These are phyloP conservation scores for Colletotrichum tofieldiae DNA, from an alignment of 2,329 filamentous ascomycete species.

Conservation along the genomic window DNA sequence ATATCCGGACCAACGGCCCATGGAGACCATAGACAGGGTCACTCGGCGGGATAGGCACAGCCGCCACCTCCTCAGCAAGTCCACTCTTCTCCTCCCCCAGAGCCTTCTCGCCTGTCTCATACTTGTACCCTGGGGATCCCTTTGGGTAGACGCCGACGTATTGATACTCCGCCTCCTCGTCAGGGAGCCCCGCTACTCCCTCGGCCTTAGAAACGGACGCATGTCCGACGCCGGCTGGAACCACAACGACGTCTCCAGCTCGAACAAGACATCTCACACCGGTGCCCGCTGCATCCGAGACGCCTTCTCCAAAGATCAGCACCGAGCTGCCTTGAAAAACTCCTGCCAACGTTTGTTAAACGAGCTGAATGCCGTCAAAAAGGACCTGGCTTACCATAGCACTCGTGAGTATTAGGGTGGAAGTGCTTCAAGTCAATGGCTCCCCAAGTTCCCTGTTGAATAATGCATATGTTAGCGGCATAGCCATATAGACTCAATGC, in stretches of 20 bases:
- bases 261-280: conserved; percentile 43
- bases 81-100: conserved; percentile 12
- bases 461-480: background rate
- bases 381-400: conserved; percentile 42
- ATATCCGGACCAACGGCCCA: conserved; percentile 29
- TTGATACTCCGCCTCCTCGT: conserved; percentile 38
- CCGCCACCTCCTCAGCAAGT: conserved; percentile 17
- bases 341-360: conserved; percentile 23
- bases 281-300: conserved; percentile 29
- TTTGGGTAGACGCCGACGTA: conserved; percentile 47
- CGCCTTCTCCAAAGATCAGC: conserved; percentile 44
- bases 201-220: conserved; percentile 26
- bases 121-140: conserved; percentile 14
- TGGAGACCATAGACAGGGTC: conserved; percentile 29
- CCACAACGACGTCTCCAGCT: conserved; percentile 45
- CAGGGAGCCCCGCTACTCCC: background rate
- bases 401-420: conserved; percentile 47
- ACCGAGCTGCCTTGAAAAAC: conserved; percentile 46
- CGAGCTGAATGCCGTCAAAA: too few relatives aligned
- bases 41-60: conserved; percentile 12
- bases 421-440: conserved; percentile 47
- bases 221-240: conserved; percentile 46
- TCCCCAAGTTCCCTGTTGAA: conserved; percentile 44
- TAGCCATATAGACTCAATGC: background rate
- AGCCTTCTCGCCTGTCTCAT: conserved; percentile 23